Evolutionary conservation across 106 monocot genomes (phyloP).

Genomic region (Phalaenopsis equestris): DNA sequence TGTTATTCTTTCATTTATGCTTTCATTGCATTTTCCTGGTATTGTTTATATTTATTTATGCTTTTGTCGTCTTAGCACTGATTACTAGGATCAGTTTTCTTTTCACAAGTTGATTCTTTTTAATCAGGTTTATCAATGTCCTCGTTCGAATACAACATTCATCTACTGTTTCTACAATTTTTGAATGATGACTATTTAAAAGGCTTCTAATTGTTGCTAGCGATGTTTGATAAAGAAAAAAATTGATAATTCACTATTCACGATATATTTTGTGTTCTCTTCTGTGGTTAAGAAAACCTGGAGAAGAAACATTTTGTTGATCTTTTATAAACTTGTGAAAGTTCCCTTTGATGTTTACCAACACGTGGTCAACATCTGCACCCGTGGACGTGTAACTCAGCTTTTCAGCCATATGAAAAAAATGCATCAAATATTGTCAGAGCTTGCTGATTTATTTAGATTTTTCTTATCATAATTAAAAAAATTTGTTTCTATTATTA

Average conservation of each 20-base stretch:
- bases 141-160: not conserved
- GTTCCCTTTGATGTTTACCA: too few relatives aligned
- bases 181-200: not conserved
- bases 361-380: not conserved
- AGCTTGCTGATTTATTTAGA: not conserved
- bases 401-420: not conserved
- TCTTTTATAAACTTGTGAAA: not conserved
- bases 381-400: not conserved
- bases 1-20: not conserved
- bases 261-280: not conserved
- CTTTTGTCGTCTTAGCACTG: not conserved
- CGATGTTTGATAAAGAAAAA: not conserved
- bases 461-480: not conserved
- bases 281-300: not conserved
- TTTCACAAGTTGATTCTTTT: not conserved
- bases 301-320: not conserved
- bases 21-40: not conserved
- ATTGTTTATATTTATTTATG: constrained; percentile 2
- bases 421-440: not conserved
- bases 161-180: not conserved
- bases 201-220: not conserved
- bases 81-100: not conserved
- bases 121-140: not conserved
- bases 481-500: too few relatives aligned
- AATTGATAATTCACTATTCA: not conserved